Evolutionary conservation across 2,329 filamentous ascomycete species (phyloP), one percentile per base, ranked within the genome.

Genomic region (Cercospora brassicicola): DNA sequence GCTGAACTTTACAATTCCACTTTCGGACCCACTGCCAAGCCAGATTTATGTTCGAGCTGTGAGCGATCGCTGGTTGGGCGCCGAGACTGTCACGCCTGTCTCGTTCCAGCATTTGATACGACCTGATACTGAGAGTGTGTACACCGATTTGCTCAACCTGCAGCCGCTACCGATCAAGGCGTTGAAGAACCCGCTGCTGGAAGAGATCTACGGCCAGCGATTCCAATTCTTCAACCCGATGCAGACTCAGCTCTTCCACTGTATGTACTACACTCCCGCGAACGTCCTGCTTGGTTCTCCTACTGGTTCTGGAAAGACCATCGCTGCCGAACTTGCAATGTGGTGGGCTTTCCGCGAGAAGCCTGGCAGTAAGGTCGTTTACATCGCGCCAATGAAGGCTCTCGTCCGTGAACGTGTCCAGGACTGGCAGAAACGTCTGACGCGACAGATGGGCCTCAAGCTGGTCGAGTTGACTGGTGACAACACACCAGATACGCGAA

Each of bases 171-270:
- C 94, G 0, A 89, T 99, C 68, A 87, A 89, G 20, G 94, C 94
- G 0, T 83, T 99, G 51, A 93, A 97, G 77, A 97, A 98, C 71
- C 89, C 92, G 0, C 84, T 89, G 0, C 81, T 99, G 0, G 94
- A 99, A 78, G 92, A 95, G 69, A 87, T 99, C 1, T 99, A 99
- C 76, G 89, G 86, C 0, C 84, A 94, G 77, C 88, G 93, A 33
- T 99, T 99, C 79, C 90, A 95, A 72, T 99, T 90, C 80, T 99
- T 99, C 85, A 99, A 99, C 77, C 95, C 95, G 0, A 98, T 99
- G 96, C 95, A 99, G 80, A 98, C 95, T 0, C 95, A 99, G 76
- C 93, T 99, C 62, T 99, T 99, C 81, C 95, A 99, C 76, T 94
- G 93, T 13, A 86, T 99, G 36, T 99, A 99, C 73, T 91, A 98